These are phyloP conservation scores for Schrenkiella parvula DNA, from an alignment of 345 rosid species.

Conservation along the genomic window DNA sequence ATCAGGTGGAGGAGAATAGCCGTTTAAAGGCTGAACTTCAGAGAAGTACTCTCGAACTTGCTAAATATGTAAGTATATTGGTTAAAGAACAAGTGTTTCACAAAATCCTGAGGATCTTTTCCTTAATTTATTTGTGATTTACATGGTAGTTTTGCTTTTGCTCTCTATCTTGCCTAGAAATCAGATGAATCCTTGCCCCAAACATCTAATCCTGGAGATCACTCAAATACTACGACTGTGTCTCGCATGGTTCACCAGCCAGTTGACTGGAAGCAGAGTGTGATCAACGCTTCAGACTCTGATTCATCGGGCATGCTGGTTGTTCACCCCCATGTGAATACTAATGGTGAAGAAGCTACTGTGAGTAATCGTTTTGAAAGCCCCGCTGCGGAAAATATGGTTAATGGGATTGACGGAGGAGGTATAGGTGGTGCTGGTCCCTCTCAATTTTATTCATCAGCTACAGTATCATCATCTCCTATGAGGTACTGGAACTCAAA, in stretches of 20 bases:
- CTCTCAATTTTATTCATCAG: slow-evolving; percentile 55
- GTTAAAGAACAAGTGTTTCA: not conserved
- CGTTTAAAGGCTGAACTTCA: slow-evolving; percentile 67
- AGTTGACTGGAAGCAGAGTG: slow-evolving; percentile 34
- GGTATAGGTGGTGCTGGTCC: slow-evolving; percentile 33
- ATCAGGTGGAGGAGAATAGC: slow-evolving; percentile 78
- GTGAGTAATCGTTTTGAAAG: slow-evolving; percentile 31
- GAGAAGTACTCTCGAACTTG: slow-evolving; percentile 49
- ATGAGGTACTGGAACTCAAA: slow-evolving; percentile 46
- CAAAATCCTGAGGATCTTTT: not conserved
- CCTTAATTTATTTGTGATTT: not conserved
- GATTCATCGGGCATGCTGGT: slow-evolving; percentile 39
- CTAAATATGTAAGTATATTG: slow-evolving; percentile 51
- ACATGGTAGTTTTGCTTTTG: slow-evolving; percentile 14
- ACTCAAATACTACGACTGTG: slow-evolving; percentile 30
- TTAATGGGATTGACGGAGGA: slow-evolving; percentile 44
- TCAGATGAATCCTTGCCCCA: slow-evolving; percentile 35
- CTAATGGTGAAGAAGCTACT: slow-evolving; percentile 36
- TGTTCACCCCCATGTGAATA: slow-evolving; percentile 37
- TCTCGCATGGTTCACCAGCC: slow-evolving; percentile 41
- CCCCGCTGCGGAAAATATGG: slow-evolving; percentile 32
- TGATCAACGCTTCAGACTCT: slow-evolving; percentile 26
- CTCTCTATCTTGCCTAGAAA: slow-evolving; percentile 28
- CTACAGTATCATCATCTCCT: slow-evolving; percentile 42
- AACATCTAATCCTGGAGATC: slow-evolving; percentile 36